phyloP scores from a whole-genome alignment of 2,329 filamentous ascomycete genomes.

The Bipolaris zeicola region DNA sequence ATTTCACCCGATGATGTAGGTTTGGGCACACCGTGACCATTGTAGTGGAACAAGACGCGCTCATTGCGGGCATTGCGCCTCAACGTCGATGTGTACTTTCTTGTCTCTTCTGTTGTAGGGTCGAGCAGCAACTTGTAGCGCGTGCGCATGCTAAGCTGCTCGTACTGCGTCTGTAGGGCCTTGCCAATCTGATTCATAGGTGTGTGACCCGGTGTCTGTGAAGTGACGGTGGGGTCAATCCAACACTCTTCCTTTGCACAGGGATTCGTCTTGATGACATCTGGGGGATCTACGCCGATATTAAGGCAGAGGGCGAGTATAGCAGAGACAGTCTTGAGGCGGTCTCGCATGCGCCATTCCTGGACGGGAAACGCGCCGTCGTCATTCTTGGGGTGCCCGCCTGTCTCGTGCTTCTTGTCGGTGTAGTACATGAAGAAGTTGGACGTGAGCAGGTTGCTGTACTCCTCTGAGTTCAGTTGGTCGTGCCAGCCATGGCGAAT shows the following conservation, averaged over 20 bases:
- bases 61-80: conserved; percentile 94
- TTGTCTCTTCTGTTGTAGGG: conserved; percentile 94
- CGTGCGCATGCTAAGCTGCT: conserved; percentile 92
- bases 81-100: conserved; percentile 91
- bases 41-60: conserved; percentile 96
- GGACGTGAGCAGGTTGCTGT: conserved; percentile 81
- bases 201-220: conserved; percentile 72
- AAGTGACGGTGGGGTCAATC: conserved; percentile 86
- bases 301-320: conserved; percentile 94
- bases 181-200: conserved; percentile 95
- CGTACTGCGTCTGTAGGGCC: conserved; percentile 93
- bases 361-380: conserved; percentile 66
- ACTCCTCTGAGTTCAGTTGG: conserved; percentile 88
- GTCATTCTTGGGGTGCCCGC: conserved; percentile 76
- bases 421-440: conserved; percentile 99
- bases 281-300: conserved; percentile 95
- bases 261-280: conserved; percentile 93
- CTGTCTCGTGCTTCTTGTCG: conserved; percentile 95
- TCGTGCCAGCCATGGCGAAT: conserved; percentile 90
- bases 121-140: conserved; percentile 97
- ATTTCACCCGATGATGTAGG: conserved; percentile 96
- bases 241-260: conserved; percentile 95
- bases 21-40: conserved; percentile 95
- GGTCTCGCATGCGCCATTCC: conserved; percentile 97
- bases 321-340: conserved; percentile 94